Evolutionary conservation across 2,329 filamentous ascomycete genomes (phyloP).

Genomic region (Cladosporium sp.): DNA sequence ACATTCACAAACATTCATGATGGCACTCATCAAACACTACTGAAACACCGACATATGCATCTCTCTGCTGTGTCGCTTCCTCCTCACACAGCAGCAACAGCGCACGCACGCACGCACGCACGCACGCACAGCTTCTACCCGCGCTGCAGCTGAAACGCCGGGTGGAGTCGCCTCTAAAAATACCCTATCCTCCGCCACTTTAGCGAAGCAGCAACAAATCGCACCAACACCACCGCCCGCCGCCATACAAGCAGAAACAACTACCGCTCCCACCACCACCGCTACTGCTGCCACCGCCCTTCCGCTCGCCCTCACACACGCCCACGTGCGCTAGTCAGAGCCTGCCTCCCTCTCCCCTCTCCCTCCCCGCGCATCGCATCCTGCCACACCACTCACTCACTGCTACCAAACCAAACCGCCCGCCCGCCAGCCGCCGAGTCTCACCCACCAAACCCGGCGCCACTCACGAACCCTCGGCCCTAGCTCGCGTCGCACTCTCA

Average conservation of each 20-base stretch:
- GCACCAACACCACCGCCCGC: neutral
- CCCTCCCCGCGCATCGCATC: neutral
- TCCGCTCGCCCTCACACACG: neutral
- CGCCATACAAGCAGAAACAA: neutral
- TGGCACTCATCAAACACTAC: neutral
- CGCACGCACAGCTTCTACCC: neutral
- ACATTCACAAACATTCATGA: neutral
- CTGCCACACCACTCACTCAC: neutral
- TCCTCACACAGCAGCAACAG: neutral
- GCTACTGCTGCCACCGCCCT: neutral
- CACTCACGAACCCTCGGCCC: constrained; percentile 10
- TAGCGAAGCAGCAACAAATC: neutral
- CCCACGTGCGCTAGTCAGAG: neutral
- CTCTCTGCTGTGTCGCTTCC: neutral
- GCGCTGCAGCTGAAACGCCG: neutral
- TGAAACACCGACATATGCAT: neutral
- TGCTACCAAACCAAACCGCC: neutral
- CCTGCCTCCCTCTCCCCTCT: neutral
- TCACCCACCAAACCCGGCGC: neutral
- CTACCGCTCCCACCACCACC: neutral
- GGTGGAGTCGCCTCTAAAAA: constrained; percentile 6
- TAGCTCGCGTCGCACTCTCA: neutral
- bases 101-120: neutral
- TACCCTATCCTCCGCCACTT: neutral
- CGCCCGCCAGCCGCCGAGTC: neutral